Evolutionary conservation across 768 basidiomycete species (phyloP).

Genomic region (Amanita molliuscula): DNA sequence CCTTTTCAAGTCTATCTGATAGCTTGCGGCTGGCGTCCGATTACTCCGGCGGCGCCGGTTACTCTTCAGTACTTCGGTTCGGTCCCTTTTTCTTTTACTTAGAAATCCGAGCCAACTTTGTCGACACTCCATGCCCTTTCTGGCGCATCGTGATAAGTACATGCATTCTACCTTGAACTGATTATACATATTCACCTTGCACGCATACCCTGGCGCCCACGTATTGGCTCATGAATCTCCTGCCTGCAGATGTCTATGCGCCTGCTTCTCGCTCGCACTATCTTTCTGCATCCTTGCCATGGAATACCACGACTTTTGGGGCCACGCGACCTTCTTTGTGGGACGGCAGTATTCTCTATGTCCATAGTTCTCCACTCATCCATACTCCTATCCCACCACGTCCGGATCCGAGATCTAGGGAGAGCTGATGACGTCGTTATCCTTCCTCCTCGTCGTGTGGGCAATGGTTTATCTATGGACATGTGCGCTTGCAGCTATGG

Average conservation of each 20-base stretch:
- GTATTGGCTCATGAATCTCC: not conserved
- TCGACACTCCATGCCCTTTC: not conserved
- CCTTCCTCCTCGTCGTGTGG: not conserved
- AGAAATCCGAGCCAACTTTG: not conserved
- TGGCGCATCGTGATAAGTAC: no score
- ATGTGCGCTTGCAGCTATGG: not conserved
- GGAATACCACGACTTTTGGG: not conserved
- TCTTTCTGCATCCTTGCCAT: not conserved
- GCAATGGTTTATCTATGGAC: not conserved
- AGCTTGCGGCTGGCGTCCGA: not conserved
- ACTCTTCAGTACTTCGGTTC: not conserved
- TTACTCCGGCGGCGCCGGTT: not conserved
- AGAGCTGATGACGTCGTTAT: not conserved
- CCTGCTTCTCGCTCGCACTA: not conserved
- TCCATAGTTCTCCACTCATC: not conserved
- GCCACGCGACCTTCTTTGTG: not conserved
- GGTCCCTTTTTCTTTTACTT: not conserved
- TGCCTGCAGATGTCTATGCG: not conserved
- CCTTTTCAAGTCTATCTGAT: not conserved
- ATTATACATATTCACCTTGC: not conserved
- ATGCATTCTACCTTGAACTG: not conserved
- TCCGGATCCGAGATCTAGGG: not conserved
- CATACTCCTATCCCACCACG: not conserved
- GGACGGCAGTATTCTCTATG: not conserved
- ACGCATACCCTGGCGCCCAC: not conserved